These are phyloP conservation scores for Phyllosticta citribraziliensis DNA, from an alignment of 2,329 filamentous ascomycete genomes.

Conservation along the genomic window DNA sequence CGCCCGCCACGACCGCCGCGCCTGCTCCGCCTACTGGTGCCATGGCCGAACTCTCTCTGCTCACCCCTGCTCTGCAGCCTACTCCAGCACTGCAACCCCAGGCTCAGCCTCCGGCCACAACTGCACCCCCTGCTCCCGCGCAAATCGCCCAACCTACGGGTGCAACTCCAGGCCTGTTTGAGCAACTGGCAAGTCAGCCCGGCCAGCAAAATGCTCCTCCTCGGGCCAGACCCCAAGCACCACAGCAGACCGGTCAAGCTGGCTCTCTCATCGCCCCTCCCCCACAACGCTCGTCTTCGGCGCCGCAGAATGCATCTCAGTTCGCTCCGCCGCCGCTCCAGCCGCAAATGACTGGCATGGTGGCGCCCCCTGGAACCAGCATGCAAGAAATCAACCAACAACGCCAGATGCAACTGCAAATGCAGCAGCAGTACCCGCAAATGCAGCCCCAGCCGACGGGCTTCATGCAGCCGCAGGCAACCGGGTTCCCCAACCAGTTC, in stretches of 20 bases:
- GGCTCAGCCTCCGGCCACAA: constrained; percentile 35
- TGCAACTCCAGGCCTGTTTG: constrained; percentile 16
- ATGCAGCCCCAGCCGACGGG: constrained; percentile 29
- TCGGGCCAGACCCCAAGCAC: constrained; percentile 61
- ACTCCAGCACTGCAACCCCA: constrained; percentile 21
- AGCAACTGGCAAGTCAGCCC: constrained; percentile 19
- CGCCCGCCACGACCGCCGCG: constrained; percentile 31
- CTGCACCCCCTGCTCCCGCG: constrained; percentile 30
- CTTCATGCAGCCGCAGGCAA: constrained; percentile 28
- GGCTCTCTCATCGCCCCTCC: constrained; percentile 65
- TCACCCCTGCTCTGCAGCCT: constrained; percentile 42
- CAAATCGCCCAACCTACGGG: constrained; percentile 18
- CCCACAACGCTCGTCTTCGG: constrained; percentile 72
- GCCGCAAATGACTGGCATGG: constrained; percentile 72
- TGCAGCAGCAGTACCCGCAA: constrained; percentile 17
- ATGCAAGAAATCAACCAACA: constrained; percentile 53
- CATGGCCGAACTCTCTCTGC: constrained; percentile 57
- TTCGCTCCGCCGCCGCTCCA: constrained; percentile 64
- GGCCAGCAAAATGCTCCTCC: constrained; percentile 30
- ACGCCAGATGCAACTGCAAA: constrained; percentile 24
- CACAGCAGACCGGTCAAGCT: constrained; percentile 47
- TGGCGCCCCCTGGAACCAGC: constrained; percentile 67
- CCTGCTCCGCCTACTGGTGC: constrained; percentile 49
- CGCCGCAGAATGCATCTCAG: constrained; percentile 65
- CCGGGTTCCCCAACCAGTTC: constrained; percentile 15